phyloP scores from a whole-genome alignment of 305 asterid species.

The Plantago coronopus region DNA sequence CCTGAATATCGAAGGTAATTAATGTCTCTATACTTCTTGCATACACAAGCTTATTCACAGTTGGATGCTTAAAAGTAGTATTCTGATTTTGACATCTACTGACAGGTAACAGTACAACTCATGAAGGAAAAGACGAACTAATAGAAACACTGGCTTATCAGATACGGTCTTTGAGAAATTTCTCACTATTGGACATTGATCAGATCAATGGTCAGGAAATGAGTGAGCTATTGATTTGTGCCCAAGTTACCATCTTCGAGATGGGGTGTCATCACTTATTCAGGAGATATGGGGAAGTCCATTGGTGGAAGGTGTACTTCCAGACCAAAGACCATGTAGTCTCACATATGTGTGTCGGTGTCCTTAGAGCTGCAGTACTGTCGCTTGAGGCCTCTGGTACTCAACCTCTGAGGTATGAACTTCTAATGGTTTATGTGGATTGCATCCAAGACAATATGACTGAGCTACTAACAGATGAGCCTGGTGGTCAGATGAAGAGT shows the following conservation, averaged over 20 bases:
- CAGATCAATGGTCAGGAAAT: neutral
- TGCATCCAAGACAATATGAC: conserved; percentile 5
- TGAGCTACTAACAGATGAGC: neutral
- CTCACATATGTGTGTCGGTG: neutral
- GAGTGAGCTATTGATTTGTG: neutral
- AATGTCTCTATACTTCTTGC: too few relatives aligned
- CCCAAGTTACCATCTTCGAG: neutral
- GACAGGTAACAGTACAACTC: too few relatives aligned
- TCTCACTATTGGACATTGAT: neutral
- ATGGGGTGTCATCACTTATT: neutral
- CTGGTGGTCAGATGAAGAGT: neutral
- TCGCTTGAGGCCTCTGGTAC: neutral
- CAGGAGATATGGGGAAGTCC: neutral
- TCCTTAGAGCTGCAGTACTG: too few relatives aligned
- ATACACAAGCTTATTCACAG: too few relatives aligned
- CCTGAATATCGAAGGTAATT: neutral
- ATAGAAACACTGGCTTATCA: neutral
- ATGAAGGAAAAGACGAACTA: neutral
- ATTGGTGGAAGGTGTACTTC: conserved; percentile 7
- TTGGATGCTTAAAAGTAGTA: too few relatives aligned
- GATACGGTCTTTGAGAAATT: neutral
- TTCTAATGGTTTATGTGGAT: neutral
- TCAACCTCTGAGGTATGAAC: neutral
- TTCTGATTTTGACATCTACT: too few relatives aligned
- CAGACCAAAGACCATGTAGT: neutral